Conservation (phyloP, 345 rosid species). For the Eucalyptus victrix region DNA sequence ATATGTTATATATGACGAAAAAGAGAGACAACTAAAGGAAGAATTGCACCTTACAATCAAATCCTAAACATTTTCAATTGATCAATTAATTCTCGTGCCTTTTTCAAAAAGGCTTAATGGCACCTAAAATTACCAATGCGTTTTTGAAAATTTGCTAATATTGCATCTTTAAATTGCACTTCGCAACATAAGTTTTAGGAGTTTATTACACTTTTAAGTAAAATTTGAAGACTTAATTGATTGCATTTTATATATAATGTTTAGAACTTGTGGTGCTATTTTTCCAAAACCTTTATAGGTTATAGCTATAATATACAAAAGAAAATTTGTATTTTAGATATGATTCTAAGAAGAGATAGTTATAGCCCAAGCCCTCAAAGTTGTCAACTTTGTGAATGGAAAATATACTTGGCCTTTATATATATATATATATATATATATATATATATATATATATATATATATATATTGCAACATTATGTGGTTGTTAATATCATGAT, state of each 20-base stretch:
- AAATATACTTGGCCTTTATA: neutral
- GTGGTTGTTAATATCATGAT: accelerated
- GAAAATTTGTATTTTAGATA: too few species aligned
- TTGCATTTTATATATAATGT: neutral
- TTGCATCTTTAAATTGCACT: too few species aligned
- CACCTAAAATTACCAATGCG: accelerated
- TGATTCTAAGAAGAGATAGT: too few species aligned
- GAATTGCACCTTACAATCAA: too few species aligned
- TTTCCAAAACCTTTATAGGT: neutral
- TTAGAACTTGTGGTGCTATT: neutral
- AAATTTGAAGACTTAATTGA: neutral
- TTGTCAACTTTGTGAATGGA: neutral
- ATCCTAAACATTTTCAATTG: neutral
- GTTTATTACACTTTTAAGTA: neutral
- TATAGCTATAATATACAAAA: too few species aligned
- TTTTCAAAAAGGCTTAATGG: neutral
- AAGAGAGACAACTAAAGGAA: too few species aligned
- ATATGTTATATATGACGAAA: too few species aligned
- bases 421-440: too few species aligned
- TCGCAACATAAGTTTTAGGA: too few species aligned
- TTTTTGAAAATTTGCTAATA: too few species aligned
- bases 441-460: too few species aligned
- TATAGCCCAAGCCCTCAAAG: neutral
- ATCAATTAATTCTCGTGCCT: neutral
- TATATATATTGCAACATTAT: neutral